Base-by-base conservation (phyloP, 1,284 basidiomycete species). In the Flammula alnicola region DNA sequence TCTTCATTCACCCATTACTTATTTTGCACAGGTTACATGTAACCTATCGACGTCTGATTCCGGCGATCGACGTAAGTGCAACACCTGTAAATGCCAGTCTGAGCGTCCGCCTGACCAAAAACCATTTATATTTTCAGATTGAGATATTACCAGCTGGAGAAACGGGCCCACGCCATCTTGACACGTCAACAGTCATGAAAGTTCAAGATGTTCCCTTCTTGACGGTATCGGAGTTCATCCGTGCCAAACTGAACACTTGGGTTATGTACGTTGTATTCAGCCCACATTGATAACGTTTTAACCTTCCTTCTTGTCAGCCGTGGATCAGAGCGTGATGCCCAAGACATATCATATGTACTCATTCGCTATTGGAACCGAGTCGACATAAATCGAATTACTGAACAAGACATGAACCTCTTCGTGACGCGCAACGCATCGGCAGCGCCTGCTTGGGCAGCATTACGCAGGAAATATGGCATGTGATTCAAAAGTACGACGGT, bases 111-210 rank as follows among this genome's bases (percentile, higher is more conserved):
- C 54, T 56, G 39, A 55, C 40, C 37, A 30, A 49, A 38, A 36
- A 9, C 5, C 36, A 49, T 36, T 44, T 44, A 16, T 26, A 12
- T 23, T 43, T 41, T 38, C 55, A 91, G 88, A 89, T 91, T 66
- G 88, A 91, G 68, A 88, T 91, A 49, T 65, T 91, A 33, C 83
- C 84, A 19, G 88, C 88, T 36, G 88, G 89, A 16, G 88, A 91
- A 68, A 79, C 81, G 45, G 88, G 89, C 5, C 88, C 89, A 39
- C 83, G 87, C 45, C 79, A 78, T 57, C 75, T 91, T 30, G 84
- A 91, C 67, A 60, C 70, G 33, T 73, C 76, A 22, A 89, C 83
- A 2, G 79, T 83, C 43, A 84, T 84, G 75, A 76, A 69, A 49
- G 64, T 91, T 29, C 81, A 84, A 51, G 77, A 79, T 19, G 69